A percentile compares a stretch with the other conserved stretches of the same genome.
Conservation (phyloP, 768 basidiomycete species). For the Collybia nuda region DNA sequence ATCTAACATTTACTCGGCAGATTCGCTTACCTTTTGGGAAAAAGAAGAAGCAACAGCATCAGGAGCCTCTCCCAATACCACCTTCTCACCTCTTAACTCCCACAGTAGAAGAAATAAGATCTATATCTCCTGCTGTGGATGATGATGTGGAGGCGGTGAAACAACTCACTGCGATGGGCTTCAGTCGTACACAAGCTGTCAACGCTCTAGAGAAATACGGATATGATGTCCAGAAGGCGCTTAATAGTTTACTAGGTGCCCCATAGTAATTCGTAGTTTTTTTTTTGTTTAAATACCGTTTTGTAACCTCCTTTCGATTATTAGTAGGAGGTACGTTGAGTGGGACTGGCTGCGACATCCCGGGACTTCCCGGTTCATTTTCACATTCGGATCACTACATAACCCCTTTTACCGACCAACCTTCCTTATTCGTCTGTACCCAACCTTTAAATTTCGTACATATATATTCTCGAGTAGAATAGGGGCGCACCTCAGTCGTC, state of each 20-base stretch:
- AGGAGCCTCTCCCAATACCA: constrained; percentile 41
- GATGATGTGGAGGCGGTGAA: constrained; percentile 79
- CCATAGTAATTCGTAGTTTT: no score
- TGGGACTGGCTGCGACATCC: no score
- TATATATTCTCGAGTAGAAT: no score
- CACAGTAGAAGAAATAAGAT: constrained; percentile 44
- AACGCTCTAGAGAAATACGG: constrained; percentile 80
- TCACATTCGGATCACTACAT: no score
- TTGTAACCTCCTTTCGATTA: no score
- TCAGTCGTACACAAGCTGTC: constrained; percentile 79
- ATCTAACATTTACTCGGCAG: constrained; percentile 29
- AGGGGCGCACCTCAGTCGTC: no score
- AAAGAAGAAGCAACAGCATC: constrained; percentile 61
- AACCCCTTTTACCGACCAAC: no score
- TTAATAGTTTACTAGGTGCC: constrained; percentile 63
- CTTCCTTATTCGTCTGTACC: no score
- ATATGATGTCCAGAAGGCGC: constrained; percentile 77
- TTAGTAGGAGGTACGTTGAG: no score
- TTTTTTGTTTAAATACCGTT: no score
- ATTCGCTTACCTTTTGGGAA: constrained; percentile 79
- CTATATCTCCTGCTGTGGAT: constrained; percentile 52
- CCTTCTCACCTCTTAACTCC: constrained; percentile 38
- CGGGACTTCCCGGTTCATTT: no score
- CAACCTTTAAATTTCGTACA: no score
- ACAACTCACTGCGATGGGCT: constrained; percentile 88